These are phyloP conservation scores for Schizothecium vesticola DNA, from an alignment of 495 filamentous ascomycete species.

Conservation along the genomic window DNA sequence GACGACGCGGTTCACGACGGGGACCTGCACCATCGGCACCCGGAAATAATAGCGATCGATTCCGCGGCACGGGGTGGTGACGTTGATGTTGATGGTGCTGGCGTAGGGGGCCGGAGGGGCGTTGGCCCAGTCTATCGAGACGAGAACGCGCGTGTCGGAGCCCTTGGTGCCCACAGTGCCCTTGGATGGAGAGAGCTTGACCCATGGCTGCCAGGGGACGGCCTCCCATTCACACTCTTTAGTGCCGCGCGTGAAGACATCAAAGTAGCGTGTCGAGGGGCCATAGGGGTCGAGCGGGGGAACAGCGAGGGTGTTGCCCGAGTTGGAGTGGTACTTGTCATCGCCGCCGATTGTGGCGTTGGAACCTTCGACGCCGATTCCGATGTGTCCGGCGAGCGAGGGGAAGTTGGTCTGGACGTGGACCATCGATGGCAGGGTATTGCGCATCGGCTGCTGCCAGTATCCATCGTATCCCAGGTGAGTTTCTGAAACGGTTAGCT, in stretches of 20 bases:
- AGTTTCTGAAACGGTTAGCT: constrained; percentile 35
- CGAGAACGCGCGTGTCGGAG: constrained; percentile 52
- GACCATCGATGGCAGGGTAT: constrained; percentile 55
- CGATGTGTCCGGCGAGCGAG: constrained; percentile 57
- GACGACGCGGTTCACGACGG: constrained; percentile 48
- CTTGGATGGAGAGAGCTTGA: constrained; percentile 49
- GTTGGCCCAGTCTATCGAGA: constrained; percentile 57
- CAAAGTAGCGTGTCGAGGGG: constrained; percentile 56
- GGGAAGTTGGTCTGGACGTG: constrained; percentile 53
- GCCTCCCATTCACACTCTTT: constrained; percentile 53
- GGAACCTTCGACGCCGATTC: constrained; percentile 58
- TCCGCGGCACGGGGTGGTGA: constrained; percentile 45
- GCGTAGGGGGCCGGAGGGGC: constrained; percentile 46
- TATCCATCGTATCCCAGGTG: constrained; percentile 49
- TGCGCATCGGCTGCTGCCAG: constrained; percentile 70
- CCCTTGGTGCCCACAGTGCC: constrained; percentile 49
- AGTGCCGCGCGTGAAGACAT: constrained; percentile 61
- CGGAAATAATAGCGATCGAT: constrained; percentile 50
- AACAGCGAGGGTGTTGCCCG: constrained; percentile 49
- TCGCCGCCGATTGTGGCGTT: constrained; percentile 64
- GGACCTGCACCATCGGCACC: constrained; percentile 52
- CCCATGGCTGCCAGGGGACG: constrained; percentile 47
- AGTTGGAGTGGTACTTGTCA: constrained; percentile 57
- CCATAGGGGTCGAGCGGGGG: constrained; percentile 59
- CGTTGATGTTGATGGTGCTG: constrained; percentile 47